phyloP scores from a whole-genome alignment of 805 yeast genomes.

The Nakazawaea molendinolei region DNA sequence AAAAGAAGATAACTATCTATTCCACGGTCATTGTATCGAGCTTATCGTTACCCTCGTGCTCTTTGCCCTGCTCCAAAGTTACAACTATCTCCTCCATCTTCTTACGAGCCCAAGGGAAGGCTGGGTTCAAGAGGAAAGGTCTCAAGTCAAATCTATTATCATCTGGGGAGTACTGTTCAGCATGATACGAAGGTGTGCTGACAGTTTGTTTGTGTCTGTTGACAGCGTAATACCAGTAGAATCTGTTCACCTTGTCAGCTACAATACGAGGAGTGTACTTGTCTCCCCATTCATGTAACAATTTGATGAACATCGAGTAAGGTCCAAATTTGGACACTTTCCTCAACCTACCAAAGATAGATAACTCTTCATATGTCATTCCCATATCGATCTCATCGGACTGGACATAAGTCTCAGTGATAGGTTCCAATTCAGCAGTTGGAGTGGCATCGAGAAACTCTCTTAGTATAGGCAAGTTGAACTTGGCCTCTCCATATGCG shows the following conservation, averaged over 20 bases:
- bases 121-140: slow-evolving; percentile 90
- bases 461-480: slow-evolving; percentile 68
- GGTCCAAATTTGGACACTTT: slow-evolving; percentile 96
- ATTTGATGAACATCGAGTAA: slow-evolving; percentile 83
- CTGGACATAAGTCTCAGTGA: slow-evolving; percentile 85
- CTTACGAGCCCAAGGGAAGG: slow-evolving; percentile 82
- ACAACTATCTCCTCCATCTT: slow-evolving; percentile 77
- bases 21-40: slow-evolving; percentile 41
- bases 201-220: slow-evolving; percentile 97
- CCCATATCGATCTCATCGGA: slow-evolving; percentile 99
- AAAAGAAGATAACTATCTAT: slow-evolving; percentile 15
- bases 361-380: slow-evolving; percentile 89
- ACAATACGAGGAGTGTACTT: slow-evolving; percentile 74
- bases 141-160: slow-evolving; percentile 94
- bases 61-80: slow-evolving; percentile 35
- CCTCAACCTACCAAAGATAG: slow-evolving; percentile 83
- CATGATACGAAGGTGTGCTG: slow-evolving; percentile 96
- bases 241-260: slow-evolving; percentile 87
- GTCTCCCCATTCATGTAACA: slow-evolving; percentile 90
- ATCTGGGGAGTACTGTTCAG: slow-evolving; percentile 97
- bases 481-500: slow-evolving; percentile 63
- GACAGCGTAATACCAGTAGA: slow-evolving; percentile 89
- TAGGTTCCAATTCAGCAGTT: slow-evolving; percentile 97
- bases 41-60: slow-evolving; percentile 18
- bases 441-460: slow-evolving; percentile 89